phyloP scores from a whole-genome alignment of 345 rosid genomes.

The Psidium guajava region DNA sequence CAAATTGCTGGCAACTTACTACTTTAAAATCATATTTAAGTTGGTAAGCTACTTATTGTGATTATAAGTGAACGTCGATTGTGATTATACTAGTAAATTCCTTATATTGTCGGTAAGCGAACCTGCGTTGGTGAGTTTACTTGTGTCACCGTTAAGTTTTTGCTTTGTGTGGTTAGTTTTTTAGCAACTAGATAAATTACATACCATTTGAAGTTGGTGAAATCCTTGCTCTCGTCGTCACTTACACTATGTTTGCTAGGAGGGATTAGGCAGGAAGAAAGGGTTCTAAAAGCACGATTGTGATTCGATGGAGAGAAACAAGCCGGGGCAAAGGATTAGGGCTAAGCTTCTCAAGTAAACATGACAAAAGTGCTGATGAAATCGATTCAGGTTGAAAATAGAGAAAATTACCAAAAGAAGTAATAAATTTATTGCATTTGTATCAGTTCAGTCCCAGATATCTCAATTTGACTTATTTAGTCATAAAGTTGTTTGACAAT shows the following conservation, averaged over 20 bases:
- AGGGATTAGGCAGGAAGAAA: neutral
- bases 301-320: no score
- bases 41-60: neutral
- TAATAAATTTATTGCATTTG: no score
- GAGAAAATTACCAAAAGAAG: no score
- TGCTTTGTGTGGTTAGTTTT: neutral
- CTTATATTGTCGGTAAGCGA: neutral
- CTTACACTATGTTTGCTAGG: neutral
- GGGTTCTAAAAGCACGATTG: no score
- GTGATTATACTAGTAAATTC: neutral
- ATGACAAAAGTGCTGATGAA: no score
- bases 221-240: neutral
- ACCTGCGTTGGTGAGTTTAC: neutral
- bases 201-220: neutral
- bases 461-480: no score
- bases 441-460: no score
- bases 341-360: no score
- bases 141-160: neutral
- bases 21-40: neutral
- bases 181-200: neutral
- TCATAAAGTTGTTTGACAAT: no score
- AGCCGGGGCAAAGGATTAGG: no score
- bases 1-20: neutral
- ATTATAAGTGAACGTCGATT: neutral
- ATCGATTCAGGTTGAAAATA: no score